A percentile compares a stretch with the other conserved stretches of the same genome.
Evolutionary conservation across 108 stramenopile genomes (phyloP).

Genomic region (Phaeodactylum tricornutum): DNA sequence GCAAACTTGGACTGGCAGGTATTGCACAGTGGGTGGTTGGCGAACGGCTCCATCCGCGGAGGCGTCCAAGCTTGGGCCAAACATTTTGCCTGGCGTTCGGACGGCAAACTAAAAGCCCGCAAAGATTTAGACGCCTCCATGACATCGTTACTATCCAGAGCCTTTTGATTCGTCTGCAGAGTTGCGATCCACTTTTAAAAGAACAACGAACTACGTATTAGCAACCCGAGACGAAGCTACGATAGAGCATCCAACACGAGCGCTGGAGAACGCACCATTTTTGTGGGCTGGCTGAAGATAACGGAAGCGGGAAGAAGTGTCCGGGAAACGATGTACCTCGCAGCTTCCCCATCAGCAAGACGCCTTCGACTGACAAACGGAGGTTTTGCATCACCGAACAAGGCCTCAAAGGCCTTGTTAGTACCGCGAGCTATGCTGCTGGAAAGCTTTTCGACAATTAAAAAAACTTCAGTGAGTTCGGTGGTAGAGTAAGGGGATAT

Average conservation of each 20-base stretch:
- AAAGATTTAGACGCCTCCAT: conserved; percentile 28
- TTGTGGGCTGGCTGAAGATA: conserved; percentile 40
- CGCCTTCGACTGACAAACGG: conserved; percentile 1
- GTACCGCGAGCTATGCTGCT: conserved; percentile 35
- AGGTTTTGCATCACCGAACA: conserved; percentile 21
- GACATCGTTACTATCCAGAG: conserved; percentile 34
- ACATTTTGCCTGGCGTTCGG: conserved; percentile 30
- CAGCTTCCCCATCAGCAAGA: neutral
- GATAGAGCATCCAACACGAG: neutral
- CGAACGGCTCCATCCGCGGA: conserved; percentile 38
- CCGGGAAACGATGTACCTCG: conserved; percentile 25
- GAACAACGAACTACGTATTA: neutral
- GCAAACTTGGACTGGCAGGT: conserved; percentile 36
- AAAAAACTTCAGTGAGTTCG: no score
- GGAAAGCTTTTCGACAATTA: no score
- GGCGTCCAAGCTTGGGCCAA: conserved; percentile 36
- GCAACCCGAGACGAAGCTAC: neutral
- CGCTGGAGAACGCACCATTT: conserved; percentile 6
- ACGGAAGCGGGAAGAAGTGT: conserved; percentile 64
- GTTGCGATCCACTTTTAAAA: conserved; percentile 36
- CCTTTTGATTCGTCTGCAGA: conserved; percentile 45
- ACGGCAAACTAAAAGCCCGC: conserved; percentile 29
- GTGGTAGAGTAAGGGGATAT: neutral
- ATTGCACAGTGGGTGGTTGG: conserved; percentile 22
- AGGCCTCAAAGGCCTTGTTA: conserved; percentile 26